Percentiles rank a stretch among this genome's conserved stretches.
These are phyloP conservation scores for Stellera chamaejasme DNA, from an alignment of 345 rosid genomes.

Conservation along the genomic window DNA sequence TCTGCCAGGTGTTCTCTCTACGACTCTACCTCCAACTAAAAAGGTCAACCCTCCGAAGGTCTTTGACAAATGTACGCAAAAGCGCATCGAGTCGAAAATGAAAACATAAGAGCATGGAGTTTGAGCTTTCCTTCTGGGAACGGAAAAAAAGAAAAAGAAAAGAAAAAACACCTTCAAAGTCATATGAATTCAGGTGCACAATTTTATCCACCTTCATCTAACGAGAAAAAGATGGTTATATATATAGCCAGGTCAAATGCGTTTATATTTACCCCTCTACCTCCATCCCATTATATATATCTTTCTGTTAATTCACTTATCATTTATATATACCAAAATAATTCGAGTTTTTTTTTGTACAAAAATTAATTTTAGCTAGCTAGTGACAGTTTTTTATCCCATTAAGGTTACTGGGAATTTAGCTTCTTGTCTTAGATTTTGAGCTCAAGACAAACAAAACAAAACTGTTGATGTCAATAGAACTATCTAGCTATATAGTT, in stretches of 20 bases:
- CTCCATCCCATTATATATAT: too few species aligned
- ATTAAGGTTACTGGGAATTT: too few species aligned
- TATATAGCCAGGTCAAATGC: conserved; percentile 17
- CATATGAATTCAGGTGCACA: conserved; percentile 29
- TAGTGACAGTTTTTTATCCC: too few species aligned
- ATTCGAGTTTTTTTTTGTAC: too few species aligned
- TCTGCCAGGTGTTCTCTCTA: conserved; percentile 9
- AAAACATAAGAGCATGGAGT: not conserved
- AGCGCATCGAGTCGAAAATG: not conserved
- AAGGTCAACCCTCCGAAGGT: conserved; percentile 22
- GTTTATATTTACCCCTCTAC: conserved; percentile 11
- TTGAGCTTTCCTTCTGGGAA: not conserved
- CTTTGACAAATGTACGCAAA: conserved; percentile 18
- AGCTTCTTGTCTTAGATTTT: too few species aligned
- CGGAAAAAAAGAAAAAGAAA: too few species aligned
- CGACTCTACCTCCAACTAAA: conserved; percentile 6
- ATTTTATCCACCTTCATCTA: conserved; percentile 40
- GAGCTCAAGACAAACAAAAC: too few species aligned
- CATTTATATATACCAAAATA: too few species aligned
- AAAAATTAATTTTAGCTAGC: too few species aligned
- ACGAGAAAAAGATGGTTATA: conserved; percentile 4
- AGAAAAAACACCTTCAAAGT: conserved; percentile 17
- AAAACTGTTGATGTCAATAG: too few species aligned
- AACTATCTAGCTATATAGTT: too few species aligned
- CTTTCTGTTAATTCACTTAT: too few species aligned